Base-by-base conservation (phyloP, 169 alveolate species). In the Theileria orientalis region DNA sequence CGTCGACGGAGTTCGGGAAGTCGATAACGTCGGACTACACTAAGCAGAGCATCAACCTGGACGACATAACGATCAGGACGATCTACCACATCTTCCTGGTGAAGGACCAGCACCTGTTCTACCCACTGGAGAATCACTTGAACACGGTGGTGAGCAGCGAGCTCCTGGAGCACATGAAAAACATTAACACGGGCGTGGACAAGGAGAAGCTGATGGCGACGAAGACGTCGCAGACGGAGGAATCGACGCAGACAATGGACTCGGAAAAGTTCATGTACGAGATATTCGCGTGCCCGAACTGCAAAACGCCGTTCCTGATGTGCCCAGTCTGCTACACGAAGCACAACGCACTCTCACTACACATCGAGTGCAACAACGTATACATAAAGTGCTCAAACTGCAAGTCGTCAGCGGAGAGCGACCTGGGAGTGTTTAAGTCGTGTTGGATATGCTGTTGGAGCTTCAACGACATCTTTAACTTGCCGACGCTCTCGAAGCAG, bases 321-420 rank as follows among this genome's bases (percentile, higher is more conserved):
- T 92, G 94, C 70, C 92, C 94, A 25, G 64, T 59, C 35, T 90
- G 95, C 73, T 90, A 69, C 73, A 82, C 79, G 49, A 60, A 84
- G 67, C 84, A 92, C 37, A 75, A 83, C 0, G 49, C 79, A 37
- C 86, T 92, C 30, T 62, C 79, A 30, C 75, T 92, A 35, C 76
- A 68, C 51, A 80, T 85, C 32, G 90, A 87, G 30, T 56, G 54
- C 52, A 90, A 77, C 19, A 83, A 83, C 61, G 64, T 92, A 56
- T 86, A 92, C 76, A 86, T 93, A 42, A 80, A 49, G 37, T 79
- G 86, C 54, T 85, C 92, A 51, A 70, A 83, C 59, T 80, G 91
- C 37, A 69, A 56, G 14, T 54, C 59, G 16, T 71, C 80, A 25
- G 69, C 74, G 32, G 62, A 73, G 30, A 49, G 25, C 35, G 62